Conservation (phyloP, 2,329 filamentous ascomycete species). For the Paecilomyces variotii region DNA sequence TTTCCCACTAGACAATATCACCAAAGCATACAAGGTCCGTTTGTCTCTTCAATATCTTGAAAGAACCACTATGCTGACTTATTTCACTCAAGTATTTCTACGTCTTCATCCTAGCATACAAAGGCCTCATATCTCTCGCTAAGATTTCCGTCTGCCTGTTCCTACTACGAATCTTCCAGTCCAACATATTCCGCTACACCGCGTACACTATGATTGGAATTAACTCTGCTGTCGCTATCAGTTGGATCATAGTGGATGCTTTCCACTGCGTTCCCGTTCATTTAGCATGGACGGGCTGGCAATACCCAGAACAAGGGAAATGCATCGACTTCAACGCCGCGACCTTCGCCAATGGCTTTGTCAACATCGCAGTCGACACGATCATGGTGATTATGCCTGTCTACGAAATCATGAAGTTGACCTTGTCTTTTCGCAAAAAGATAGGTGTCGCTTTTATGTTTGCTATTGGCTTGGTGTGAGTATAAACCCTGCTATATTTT, state of each 20-base stretch:
- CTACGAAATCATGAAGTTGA: neutral
- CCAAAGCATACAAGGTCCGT: slow-evolving; percentile 10
- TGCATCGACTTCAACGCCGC: neutral
- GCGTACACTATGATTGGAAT: slow-evolving; percentile 12
- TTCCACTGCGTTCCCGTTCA: neutral
- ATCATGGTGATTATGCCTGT: neutral
- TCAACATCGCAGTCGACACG: neutral
- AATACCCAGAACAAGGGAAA: neutral
- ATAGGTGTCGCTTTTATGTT: neutral
- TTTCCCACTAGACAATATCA: slow-evolving; percentile 12
- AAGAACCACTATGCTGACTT: neutral
- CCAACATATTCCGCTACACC: slow-evolving; percentile 8
- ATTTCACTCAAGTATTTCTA: neutral
- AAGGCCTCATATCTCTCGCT: neutral
- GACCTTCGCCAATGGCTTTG: neutral
- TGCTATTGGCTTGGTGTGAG: neutral
- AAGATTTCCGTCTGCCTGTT: slow-evolving; percentile 17
- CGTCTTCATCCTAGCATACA: neutral
- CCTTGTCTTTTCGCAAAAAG: neutral
- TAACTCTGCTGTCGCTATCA: neutral
- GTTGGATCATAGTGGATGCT: neutral
- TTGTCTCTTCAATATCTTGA: neutral
- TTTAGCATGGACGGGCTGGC: neutral
- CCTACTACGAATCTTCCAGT: slow-evolving; percentile 15
- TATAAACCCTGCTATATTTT: neutral